A percentile compares a stretch with the other conserved stretches of the same genome.
These are phyloP conservation scores for Epichloe coenophiala DNA, from an alignment of 2,329 filamentous ascomycete species.

Conservation along the genomic window DNA sequence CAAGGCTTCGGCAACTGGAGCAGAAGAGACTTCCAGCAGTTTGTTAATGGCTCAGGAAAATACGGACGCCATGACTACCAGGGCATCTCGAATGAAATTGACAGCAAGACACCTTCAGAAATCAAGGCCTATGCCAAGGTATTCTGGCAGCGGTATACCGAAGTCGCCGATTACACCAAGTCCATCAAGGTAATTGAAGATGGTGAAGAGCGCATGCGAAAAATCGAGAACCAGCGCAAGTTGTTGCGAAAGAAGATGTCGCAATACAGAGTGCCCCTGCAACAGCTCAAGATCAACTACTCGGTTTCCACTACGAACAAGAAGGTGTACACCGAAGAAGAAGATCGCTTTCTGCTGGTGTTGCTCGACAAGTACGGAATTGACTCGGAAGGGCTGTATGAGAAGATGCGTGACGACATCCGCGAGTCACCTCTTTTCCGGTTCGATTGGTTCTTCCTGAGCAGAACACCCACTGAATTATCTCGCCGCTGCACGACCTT, in stretches of 20 bases:
- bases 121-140: conserved; percentile 86
- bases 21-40: conserved; percentile 94
- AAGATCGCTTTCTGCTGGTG: conserved; percentile 89
- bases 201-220: conserved; percentile 78
- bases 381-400: conserved; percentile 80
- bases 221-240: conserved; percentile 84
- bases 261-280: conserved; percentile 91
- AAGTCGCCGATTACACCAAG: conserved; percentile 81
- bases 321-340: conserved; percentile 98
- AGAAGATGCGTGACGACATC: conserved; percentile 94
- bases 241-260: conserved; percentile 91
- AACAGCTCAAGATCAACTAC: conserved; percentile 98
- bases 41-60: conserved; percentile 88
- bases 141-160: conserved; percentile 91
- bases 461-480: conserved; percentile 83
- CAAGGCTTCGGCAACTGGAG: conserved; percentile 94
- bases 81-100: conserved; percentile 76
- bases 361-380: conserved; percentile 86
- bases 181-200: conserved; percentile 82
- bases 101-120: conserved; percentile 75
- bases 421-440: conserved; percentile 88
- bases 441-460: conserved; percentile 99
- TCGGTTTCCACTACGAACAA: conserved; percentile 98
- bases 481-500: conserved; percentile 86
- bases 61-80: conserved; percentile 80